These are phyloP conservation scores for Didymella pinodella DNA, from an alignment of 2,329 filamentous ascomycete genomes.

Conservation along the genomic window DNA sequence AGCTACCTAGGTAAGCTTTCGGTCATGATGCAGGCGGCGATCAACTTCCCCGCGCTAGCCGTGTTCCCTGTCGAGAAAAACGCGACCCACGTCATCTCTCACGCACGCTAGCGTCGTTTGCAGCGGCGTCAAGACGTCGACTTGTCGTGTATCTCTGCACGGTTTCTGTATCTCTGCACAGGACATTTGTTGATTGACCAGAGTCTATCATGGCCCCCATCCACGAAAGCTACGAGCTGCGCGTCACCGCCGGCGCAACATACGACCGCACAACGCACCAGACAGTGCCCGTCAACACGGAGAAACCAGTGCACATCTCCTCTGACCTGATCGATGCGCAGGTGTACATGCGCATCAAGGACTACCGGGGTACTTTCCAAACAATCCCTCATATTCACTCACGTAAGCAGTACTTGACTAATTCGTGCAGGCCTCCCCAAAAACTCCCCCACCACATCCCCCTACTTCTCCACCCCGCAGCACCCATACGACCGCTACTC, in stretches of 20 bases:
- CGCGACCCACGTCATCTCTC: slow-evolving; percentile 17
- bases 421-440: slow-evolving; percentile 69
- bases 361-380: slow-evolving; percentile 57
- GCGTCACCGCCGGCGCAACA: slow-evolving; percentile 79
- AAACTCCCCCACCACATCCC: slow-evolving; percentile 71
- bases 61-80: slow-evolving; percentile 15
- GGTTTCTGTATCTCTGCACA: not conserved
- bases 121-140: not conserved
- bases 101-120: slow-evolving; percentile 1
- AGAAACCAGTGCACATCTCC: slow-evolving; percentile 68
- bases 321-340: slow-evolving; percentile 70
- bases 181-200: not conserved
- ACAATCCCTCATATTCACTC: no score
- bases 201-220: slow-evolving; percentile 52
- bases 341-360: slow-evolving; percentile 77
- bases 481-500: slow-evolving; percentile 84
- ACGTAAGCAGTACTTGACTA: not conserved
- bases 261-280: slow-evolving; percentile 79
- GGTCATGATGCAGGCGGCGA: slow-evolving; percentile 18
- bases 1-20: no score
- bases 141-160: not conserved
- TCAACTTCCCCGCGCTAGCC: slow-evolving; percentile 15
- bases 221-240: slow-evolving; percentile 73
- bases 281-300: slow-evolving; percentile 76
- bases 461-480: slow-evolving; percentile 77